Evolutionary conservation across 257 asterid species (phyloP).

Genomic region (Jaltomata sinuosa): DNA sequence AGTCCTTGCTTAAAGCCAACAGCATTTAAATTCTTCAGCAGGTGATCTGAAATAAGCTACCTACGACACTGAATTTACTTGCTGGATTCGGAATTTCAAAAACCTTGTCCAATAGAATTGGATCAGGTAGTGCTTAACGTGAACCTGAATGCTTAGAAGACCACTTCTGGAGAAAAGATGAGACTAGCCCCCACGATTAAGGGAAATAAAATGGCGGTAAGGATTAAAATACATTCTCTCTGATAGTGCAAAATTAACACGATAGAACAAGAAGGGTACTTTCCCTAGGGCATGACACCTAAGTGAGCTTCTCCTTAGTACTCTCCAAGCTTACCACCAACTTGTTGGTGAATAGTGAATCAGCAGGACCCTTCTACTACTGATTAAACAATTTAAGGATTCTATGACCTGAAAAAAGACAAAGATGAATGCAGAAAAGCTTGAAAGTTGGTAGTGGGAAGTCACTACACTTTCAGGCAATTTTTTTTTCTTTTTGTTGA

Average conservation of each 20-base stretch:
- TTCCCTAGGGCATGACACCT: not conserved
- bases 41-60: not conserved
- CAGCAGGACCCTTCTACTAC: not conserved
- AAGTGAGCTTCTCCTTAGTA: not conserved
- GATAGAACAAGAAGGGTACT: not conserved
- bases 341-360: too few relatives aligned
- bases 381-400: not conserved
- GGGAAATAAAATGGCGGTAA: not conserved
- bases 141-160: not conserved
- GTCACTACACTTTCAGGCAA: not conserved
- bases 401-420: not conserved
- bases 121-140: not conserved
- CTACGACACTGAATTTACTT: not conserved
- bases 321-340: not conserved
- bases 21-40: not conserved
- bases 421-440: not conserved
- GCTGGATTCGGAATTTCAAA: not conserved
- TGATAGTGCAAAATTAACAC: not conserved
- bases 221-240: not conserved
- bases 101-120: not conserved
- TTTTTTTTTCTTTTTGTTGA: not conserved
- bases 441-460: not conserved
- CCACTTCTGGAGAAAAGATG: not conserved
- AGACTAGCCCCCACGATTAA: not conserved
- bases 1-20: not conserved